Conservation (phyloP, 768 basidiomycete genomes). For the Chiua virens region DNA sequence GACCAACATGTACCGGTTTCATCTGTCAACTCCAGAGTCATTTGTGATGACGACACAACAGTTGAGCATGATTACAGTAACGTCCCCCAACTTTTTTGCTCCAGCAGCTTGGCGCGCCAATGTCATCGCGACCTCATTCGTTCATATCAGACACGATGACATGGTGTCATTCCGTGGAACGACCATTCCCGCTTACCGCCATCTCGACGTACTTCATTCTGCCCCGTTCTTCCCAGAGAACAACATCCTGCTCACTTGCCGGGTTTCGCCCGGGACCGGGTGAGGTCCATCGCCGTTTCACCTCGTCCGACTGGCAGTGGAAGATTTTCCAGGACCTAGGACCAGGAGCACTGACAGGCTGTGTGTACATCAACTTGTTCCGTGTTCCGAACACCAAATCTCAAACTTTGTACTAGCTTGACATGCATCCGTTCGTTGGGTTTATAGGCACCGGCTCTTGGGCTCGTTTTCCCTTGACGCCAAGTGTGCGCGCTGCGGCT, state of each 20-base stretch:
- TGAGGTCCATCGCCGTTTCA: not conserved
- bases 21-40: constrained; percentile 4
- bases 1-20: not conserved
- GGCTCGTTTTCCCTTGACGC: too few relatives aligned
- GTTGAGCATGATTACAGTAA: not conserved
- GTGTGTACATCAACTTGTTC: too few relatives aligned
- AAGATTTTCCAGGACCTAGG: too few relatives aligned
- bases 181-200: not conserved
- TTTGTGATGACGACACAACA: constrained; percentile 8
- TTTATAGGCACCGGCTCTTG: too few relatives aligned
- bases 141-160: not conserved
- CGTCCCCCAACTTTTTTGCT: too few relatives aligned
- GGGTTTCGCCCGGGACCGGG: constrained; percentile 5
- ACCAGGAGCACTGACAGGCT: too few relatives aligned
- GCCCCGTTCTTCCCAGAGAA: constrained; percentile 4
- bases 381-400: too few relatives aligned
- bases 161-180: not conserved
- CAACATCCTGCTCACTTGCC: not conserved
- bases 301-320: not conserved
- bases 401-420: too few relatives aligned
- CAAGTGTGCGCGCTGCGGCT: too few relatives aligned
- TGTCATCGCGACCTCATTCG: too few relatives aligned
- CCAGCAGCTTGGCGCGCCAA: too few relatives aligned
- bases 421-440: too few relatives aligned
- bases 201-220: constrained; percentile 1